Evolutionary conservation across 257 asterid genomes (phyloP), one percentile per base, ranked within the genome.

Genomic region (Coffea canephora): DNA sequence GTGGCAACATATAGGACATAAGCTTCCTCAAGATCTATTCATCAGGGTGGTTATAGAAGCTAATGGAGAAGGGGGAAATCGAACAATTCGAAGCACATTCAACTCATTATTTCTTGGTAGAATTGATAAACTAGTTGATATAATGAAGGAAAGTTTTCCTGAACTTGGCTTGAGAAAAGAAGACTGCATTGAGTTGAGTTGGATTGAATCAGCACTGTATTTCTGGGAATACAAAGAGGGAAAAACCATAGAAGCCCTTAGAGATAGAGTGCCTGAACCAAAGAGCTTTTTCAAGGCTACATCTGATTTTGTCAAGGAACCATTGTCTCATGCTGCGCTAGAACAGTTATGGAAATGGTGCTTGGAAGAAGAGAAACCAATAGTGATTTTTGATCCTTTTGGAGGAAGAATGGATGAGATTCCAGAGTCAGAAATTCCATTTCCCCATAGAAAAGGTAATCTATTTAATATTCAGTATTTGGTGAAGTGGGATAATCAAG

Each of bases 361-460:
- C 68, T 85, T 39, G 21, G 52, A 62, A 78, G 85, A 75, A 87
- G 84, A 69, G 55, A 72, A 75, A 31, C 65, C 73, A 7, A 88
- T 81, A 8, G 76, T 89, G 18, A 55, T 88, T 77, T 85, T 90
- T 49, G 78, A 90, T 27, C 95, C 97, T 31, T 87, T 84, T 16
- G 94, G 97, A 4, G 97, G 95, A 41, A 85, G 49, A 72, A 83
- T 93, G 89, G 85, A 75, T 8, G 78, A 78, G 43, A 89, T 89
- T 73, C 36, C 80, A 2, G 85, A 80, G 67, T 25, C 54, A 15
- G 85, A 77, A 66, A 79, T 82, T n/a, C 90, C 94, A 23, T 93
- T 89, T n/a, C 96, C 97, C 0, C 98, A 90, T 27, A 83, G 96
- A 25, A 79, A 75, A 71, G 93, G 89, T 12, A 86, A 80, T 13